Base-by-base conservation (phyloP, 164 flowering plant species). In the Vitis cinerea region DNA sequence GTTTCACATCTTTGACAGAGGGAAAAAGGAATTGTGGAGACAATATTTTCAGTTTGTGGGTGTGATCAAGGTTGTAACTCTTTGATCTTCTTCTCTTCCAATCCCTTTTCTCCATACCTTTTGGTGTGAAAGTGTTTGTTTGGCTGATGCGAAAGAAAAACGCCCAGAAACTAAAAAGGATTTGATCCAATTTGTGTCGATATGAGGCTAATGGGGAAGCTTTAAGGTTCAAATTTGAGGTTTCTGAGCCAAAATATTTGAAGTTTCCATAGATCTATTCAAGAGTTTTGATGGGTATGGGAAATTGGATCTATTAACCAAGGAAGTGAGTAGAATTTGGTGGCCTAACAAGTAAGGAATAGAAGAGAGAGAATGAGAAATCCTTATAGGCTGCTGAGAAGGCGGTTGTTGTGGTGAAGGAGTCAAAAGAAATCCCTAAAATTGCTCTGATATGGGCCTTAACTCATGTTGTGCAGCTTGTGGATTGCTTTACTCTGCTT, bases 391-490 rank as follows among this genome's bases (percentile, higher is more conserved):
- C 50, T 7, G 85, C 83, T 5, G 92, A 86, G 87, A 91, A 86
- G 72, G 96, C 88, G 13, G 87, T 95, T 30, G 98, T 95, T 58
- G 98, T 97, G 2, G 97, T 93, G 7, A 95, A 93, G 80, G 98
- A 97, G 8, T 84, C 98, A 6, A 93, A 86, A 70, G 98, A 95
- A 59, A 85, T 95, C 61, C 94, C 97, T 0, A 93, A 82, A 75
- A 84, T 90, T 48, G 97, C 98, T 56, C 82, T 95, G 15, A 84
- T 95, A 2, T 93, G 99, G 99, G 97, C 98, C 63, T 76, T 95
- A 81, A 93, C 93, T 75, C 98, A 95, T 83, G 97, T 95, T 80
- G 98, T 91, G 82, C 97, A 93, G 65, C 97, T 93, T 54, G 94
- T 95, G 27, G 97, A 89, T 64, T 93, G 92, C 81, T 89, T 93